Evolutionary conservation across 108 stramenopile genomes (phyloP).

Genomic region (Conticribra weissflogii): DNA sequence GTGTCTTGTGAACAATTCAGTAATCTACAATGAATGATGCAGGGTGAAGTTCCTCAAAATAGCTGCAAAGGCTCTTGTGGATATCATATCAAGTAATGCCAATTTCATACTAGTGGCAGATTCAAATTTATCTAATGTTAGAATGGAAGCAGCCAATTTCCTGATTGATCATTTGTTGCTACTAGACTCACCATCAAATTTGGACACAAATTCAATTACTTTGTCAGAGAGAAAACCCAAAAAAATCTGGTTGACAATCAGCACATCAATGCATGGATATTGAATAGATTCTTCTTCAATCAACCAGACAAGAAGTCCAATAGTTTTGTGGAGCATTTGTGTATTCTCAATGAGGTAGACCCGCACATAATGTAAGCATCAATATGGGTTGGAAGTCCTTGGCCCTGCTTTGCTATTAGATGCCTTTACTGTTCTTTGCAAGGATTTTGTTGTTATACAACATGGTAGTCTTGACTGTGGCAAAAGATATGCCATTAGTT

Average conservation of each 20-base stretch:
- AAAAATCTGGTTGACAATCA: constrained; percentile 26
- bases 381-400: constrained; percentile 44
- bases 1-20: constrained; percentile 44
- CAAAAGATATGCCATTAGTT: constrained; percentile 35
- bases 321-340: constrained; percentile 45
- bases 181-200: constrained; percentile 36
- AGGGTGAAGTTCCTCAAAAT: constrained; percentile 65
- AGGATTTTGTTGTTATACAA: constrained; percentile 32
- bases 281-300: constrained; percentile 55
- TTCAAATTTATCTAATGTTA: constrained; percentile 24
- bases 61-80: constrained; percentile 69
- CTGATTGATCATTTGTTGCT: constrained; percentile 40
- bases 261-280: constrained; percentile 44
- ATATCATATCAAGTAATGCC: constrained; percentile 30
- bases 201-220: constrained; percentile 1
- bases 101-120: constrained; percentile 40
- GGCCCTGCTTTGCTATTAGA: constrained; percentile 16
- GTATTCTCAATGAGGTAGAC: constrained; percentile 37
- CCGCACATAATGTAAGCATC: constrained; percentile 19
- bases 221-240: not conserved
- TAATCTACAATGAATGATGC: constrained; percentile 55
- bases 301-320: constrained; percentile 33
- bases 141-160: constrained; percentile 52
- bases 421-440: constrained; percentile 35
- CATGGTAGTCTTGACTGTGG: constrained; percentile 27